These are phyloP conservation scores for Phytophthora hibernalis DNA, from an alignment of 352 stramenopile species.

Conservation along the genomic window DNA sequence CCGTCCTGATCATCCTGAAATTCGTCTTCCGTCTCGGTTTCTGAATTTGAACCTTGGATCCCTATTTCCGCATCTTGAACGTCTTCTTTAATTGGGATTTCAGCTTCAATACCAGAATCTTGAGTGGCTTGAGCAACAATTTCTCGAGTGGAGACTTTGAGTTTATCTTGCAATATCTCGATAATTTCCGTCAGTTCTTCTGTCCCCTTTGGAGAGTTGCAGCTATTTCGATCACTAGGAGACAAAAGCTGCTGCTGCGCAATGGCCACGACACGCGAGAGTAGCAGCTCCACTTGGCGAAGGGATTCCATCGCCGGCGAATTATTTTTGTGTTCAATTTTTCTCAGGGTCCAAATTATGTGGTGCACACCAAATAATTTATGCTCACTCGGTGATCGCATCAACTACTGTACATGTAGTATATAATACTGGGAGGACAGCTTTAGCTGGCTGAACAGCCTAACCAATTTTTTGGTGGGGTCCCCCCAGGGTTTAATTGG, in stretches of 20 bases:
- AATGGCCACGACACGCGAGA: conserved; percentile 3
- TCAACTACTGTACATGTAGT: no score
- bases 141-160: conserved; percentile 2
- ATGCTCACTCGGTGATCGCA: no score
- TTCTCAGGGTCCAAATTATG: background rate
- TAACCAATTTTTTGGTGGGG: no score
- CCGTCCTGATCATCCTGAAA: background rate
- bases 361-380: background rate
- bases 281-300: conserved; percentile 4
- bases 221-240: background rate
- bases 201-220: background rate
- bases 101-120: background rate
- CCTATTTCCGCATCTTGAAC: background rate
- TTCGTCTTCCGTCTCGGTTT: conserved; percentile 16
- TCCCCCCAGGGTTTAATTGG: no score
- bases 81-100: background rate
- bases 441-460: no score
- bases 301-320: background rate
- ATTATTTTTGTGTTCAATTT: background rate
- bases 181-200: background rate
- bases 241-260: conserved; percentile 1
- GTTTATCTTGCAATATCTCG: conserved; percentile 8
- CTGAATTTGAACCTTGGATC: background rate
- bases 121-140: background rate
- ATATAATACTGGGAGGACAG: no score